Conservation (phyloP, 257 asterid genomes). For the Anisodus acutangulus region DNA sequence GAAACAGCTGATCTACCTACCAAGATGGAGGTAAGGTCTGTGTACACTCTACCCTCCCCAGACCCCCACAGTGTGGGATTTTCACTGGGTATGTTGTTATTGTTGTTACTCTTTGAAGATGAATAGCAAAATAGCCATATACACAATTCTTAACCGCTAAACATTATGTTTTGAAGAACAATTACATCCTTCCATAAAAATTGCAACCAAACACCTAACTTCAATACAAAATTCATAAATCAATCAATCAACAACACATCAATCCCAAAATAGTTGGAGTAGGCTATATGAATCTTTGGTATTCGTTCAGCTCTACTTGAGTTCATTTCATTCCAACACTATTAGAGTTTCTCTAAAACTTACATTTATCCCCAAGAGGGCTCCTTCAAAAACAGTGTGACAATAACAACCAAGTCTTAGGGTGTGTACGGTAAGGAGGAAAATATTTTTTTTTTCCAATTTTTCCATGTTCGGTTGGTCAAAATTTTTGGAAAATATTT, state of each 20-base stretch:
- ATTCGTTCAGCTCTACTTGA: background rate
- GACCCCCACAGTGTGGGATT: too few relatives aligned
- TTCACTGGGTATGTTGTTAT: too few relatives aligned
- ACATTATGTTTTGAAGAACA: background rate
- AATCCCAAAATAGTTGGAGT: background rate
- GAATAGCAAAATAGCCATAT: slow-evolving; percentile 2
- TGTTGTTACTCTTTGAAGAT: background rate
- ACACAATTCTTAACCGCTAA: slow-evolving; percentile 7
- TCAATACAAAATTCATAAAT: background rate
- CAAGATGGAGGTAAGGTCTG: too few relatives aligned
- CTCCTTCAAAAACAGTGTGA: background rate
- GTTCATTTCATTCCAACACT: background rate
- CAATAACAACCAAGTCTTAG: too few relatives aligned
- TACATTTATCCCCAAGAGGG: background rate
- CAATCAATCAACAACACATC: background rate
- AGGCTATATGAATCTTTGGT: background rate
- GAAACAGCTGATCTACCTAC: too few relatives aligned
- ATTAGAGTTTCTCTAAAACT: background rate
- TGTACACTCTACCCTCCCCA: too few relatives aligned
- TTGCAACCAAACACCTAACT: too few relatives aligned
- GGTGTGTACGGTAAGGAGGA: too few relatives aligned
- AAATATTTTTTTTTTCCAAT: too few relatives aligned
- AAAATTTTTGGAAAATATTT: too few relatives aligned
- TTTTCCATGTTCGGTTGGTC: too few relatives aligned
- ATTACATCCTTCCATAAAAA: background rate